phyloP scores from a whole-genome alignment of 2,329 filamentous ascomycete species.

The Microsporum ferrugineum region DNA sequence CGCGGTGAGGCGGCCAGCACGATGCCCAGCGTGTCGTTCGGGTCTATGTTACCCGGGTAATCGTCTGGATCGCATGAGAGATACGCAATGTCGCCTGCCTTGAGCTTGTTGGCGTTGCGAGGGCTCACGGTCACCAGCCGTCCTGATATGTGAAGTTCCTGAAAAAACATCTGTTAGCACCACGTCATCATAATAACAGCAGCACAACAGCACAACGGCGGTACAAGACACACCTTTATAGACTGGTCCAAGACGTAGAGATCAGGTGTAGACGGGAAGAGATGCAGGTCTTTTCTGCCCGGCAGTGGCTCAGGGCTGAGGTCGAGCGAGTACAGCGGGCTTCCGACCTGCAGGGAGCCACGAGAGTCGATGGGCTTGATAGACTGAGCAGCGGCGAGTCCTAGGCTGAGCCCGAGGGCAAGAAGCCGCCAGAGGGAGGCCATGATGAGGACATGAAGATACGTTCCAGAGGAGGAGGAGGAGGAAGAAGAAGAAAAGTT shows the following conservation, averaged over 20 bases:
- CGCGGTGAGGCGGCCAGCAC: constrained; percentile 17
- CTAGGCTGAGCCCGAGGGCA: constrained; percentile 3
- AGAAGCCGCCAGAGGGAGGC: neutral
- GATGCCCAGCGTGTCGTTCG: constrained; percentile 25
- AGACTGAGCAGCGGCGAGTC: constrained; percentile 1
- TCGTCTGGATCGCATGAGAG: constrained; percentile 32
- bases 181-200: neutral
- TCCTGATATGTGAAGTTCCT: constrained; percentile 23
- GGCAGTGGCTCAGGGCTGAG: neutral
- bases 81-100: constrained; percentile 26
- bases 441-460: neutral
- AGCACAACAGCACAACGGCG: neutral
- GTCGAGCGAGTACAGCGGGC: neutral
- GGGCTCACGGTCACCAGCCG: constrained; percentile 21
- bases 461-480: neutral
- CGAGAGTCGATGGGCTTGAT: constrained; percentile 2
- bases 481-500: neutral
- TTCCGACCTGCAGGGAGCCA: neutral
- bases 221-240: neutral
- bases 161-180: neutral
- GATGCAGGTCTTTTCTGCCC: neutral
- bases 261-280: neutral
- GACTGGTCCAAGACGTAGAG: neutral
- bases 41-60: constrained; percentile 30
- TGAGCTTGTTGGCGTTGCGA: constrained; percentile 21